These are phyloP conservation scores for Naganishia sp. DNA, from an alignment of 1,284 basidiomycete genomes.

Conservation along the genomic window DNA sequence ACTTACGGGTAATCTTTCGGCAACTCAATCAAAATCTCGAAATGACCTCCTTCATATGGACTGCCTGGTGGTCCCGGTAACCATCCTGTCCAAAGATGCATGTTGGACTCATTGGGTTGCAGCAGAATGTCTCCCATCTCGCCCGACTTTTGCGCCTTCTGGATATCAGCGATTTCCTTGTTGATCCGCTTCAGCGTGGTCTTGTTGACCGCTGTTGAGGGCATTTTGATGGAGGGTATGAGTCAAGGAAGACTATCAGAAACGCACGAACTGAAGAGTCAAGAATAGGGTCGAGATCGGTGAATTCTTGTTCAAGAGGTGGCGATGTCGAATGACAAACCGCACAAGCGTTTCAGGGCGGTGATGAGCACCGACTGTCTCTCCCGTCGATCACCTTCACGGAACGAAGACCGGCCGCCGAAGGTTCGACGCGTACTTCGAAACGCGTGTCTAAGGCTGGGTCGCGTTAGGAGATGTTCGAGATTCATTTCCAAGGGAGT, in stretches of 20 bases:
- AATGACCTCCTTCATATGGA: slow-evolving; percentile 83
- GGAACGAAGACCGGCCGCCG: background rate
- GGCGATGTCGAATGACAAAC: no score
- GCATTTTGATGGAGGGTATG: background rate
- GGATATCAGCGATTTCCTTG: slow-evolving; percentile 77
- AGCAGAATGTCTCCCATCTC: slow-evolving; percentile 75
- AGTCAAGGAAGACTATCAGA: background rate
- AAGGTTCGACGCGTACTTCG: background rate
- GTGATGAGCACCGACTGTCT: no score
- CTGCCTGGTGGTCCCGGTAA: slow-evolving; percentile 82
- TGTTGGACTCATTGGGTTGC: slow-evolving; percentile 60
- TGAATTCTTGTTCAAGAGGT: no score
- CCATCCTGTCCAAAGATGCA: slow-evolving; percentile 68
- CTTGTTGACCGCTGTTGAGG: slow-evolving; percentile 51
- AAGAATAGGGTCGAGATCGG: no score
- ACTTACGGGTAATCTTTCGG: slow-evolving; percentile 80
- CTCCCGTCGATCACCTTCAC: slow-evolving; percentile 1
- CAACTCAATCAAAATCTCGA: slow-evolving; percentile 71
- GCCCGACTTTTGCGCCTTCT: slow-evolving; percentile 61
- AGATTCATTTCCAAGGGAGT: background rate
- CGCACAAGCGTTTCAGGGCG: no score
- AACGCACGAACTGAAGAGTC: no score
- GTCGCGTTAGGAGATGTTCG: background rate
- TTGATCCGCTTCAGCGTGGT: slow-evolving; percentile 84
- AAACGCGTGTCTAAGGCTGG: background rate